phyloP scores from a whole-genome alignment of 129 eudicot species.

The Logfia minima region DNA sequence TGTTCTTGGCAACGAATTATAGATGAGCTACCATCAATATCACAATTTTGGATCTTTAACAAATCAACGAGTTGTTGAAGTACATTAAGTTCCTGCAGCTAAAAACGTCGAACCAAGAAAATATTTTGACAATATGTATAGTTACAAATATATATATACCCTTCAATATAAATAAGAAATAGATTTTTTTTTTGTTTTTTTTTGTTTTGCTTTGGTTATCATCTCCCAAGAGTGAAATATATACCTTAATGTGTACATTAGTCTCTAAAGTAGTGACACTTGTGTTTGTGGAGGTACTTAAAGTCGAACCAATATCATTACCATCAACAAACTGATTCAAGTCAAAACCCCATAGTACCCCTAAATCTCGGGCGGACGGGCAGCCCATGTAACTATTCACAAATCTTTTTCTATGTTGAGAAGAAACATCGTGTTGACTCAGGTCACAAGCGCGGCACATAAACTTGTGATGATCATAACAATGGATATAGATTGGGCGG shows the following conservation, averaged over 20 bases:
- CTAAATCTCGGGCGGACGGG: constrained; percentile 73
- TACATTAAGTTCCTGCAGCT: constrained; percentile 36
- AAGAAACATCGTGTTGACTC: constrained; percentile 44
- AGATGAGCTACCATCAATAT: constrained; percentile 30
- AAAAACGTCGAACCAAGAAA: not conserved
- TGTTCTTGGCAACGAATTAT: constrained; percentile 39
- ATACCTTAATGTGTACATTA: constrained; percentile 37
- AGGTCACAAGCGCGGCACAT: constrained; percentile 69
- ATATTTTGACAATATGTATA: not conserved
- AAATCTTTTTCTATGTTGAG: constrained; percentile 51
- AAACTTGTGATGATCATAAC: constrained; percentile 64
- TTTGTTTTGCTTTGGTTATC: too few species aligned
- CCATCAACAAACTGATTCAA: constrained; percentile 31
- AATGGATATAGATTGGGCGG: constrained; percentile 45
- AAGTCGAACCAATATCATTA: constrained; percentile 11
- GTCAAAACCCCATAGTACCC: constrained; percentile 66
- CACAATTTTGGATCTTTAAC: constrained; percentile 47
- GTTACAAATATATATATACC: not conserved
- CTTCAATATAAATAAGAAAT: not conserved
- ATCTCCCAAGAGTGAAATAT: not conserved
- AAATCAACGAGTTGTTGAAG: constrained; percentile 70
- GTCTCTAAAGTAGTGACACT: constrained; percentile 9
- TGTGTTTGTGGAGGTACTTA: constrained; percentile 18
- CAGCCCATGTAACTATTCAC: constrained; percentile 61
- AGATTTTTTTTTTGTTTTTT: not conserved